Conservation (phyloP, 352 stramenopile genomes). For the Achlya hypogyna region DNA sequence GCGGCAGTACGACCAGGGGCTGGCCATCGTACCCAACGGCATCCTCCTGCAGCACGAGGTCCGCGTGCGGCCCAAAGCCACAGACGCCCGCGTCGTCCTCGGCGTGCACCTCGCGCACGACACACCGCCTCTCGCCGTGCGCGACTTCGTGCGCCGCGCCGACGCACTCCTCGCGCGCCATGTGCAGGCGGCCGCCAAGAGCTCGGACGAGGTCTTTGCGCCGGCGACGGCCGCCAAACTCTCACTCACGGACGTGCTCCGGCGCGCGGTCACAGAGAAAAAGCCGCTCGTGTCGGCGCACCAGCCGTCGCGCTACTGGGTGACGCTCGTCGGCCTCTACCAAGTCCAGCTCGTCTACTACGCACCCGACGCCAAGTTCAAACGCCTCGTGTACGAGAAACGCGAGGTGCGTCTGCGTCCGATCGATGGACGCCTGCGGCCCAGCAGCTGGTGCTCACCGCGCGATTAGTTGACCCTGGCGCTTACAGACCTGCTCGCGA, state of each 20-base stretch:
- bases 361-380: neutral
- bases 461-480: constrained; percentile 7
- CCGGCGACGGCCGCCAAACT: neutral
- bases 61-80: constrained; percentile 53
- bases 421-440: too few relatives aligned
- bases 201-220: neutral
- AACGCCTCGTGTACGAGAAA: neutral
- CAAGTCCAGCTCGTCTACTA: constrained; percentile 1
- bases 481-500: neutral
- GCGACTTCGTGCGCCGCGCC: constrained; percentile 64
- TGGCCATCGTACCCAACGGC: constrained; percentile 75
- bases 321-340: constrained; percentile 1
- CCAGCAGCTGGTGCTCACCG: too few relatives aligned
- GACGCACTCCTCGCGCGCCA: constrained; percentile 40
- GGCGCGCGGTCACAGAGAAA: neutral
- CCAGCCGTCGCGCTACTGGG: neutral
- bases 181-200: neutral
- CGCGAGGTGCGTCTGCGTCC: neutral
- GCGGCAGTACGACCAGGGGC: constrained; percentile 68
- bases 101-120: constrained; percentile 47
- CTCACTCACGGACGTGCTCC: neutral
- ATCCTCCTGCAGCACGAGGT: constrained; percentile 66
- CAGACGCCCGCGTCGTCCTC: constrained; percentile 47
- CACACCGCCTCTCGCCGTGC: constrained; percentile 37
- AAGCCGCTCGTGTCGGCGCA: neutral